Percentiles rank a stretch among this genome's conserved stretches.
phyloP scores from a whole-genome alignment of 2,329 filamentous ascomycete genomes.

The Pseudocercospora cruenta region DNA sequence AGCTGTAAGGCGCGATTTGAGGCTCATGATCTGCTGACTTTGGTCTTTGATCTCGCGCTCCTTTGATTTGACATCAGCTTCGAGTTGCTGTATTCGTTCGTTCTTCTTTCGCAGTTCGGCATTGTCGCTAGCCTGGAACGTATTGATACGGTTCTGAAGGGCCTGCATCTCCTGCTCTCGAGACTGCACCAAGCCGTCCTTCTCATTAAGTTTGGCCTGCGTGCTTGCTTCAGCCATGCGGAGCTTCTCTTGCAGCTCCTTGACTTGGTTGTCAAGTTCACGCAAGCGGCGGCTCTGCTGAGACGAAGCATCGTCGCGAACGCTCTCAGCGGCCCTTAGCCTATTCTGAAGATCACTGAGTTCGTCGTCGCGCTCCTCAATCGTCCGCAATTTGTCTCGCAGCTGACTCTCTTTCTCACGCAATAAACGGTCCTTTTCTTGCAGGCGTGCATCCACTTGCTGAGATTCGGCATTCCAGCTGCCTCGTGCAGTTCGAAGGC shows the following conservation, averaged over 20 bases:
- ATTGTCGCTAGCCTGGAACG: constrained; percentile 37
- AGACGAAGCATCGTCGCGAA: constrained; percentile 33
- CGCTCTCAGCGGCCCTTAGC: constrained; percentile 34
- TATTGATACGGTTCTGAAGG: constrained; percentile 37
- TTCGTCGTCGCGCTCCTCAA: constrained; percentile 76
- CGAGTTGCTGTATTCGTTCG: constrained; percentile 42
- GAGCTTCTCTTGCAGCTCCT: constrained; percentile 55
- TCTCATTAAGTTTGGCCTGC: constrained; percentile 49
- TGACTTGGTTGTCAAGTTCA: constrained; percentile 49
- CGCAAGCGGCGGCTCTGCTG: constrained; percentile 61
- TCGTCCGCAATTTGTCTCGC: constrained; percentile 72
- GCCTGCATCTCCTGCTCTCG: constrained; percentile 46
- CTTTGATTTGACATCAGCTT: constrained; percentile 43
- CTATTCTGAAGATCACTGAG: constrained; percentile 48
- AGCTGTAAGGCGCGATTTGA: constrained; percentile 38
- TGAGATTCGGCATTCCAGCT: constrained; percentile 45
- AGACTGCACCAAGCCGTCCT: constrained; percentile 45
- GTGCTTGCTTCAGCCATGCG: constrained; percentile 43
- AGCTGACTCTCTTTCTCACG: constrained; percentile 75
- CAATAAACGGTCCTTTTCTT: constrained; percentile 52
- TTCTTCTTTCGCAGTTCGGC: constrained; percentile 37
- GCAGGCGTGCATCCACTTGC: constrained; percentile 41
- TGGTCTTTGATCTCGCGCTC: constrained; percentile 37
- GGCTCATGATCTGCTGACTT: constrained; percentile 36
- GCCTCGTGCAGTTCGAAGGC: constrained; percentile 42